A percentile compares a stretch with the other conserved stretches of the same genome.
Evolutionary conservation across 179 eudicot species (phyloP).

Genomic region (Amaranthus tricolor): DNA sequence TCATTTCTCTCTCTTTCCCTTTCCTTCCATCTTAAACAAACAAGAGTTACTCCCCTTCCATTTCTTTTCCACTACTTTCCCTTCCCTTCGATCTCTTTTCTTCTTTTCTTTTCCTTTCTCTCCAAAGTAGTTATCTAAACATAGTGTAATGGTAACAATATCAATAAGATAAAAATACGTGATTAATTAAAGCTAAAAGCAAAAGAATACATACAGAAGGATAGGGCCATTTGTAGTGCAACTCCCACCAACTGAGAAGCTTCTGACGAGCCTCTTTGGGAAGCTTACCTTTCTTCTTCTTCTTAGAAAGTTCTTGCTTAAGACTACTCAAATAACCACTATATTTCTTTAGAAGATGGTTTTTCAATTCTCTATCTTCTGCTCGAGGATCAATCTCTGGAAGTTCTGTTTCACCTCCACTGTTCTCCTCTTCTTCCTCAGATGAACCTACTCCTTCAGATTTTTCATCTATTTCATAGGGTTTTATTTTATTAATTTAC

Average conservation of each 20-base stretch:
- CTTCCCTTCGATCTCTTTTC: too few species aligned
- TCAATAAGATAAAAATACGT: too few species aligned
- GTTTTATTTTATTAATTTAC: too few species aligned
- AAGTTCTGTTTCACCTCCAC: constrained; percentile 69
- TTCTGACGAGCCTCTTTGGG: constrained; percentile 94
- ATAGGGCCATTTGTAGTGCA: constrained; percentile 96
- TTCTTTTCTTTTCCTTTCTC: too few species aligned
- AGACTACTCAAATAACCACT: constrained; percentile 89
- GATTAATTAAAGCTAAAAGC: not conserved
- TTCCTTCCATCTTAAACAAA: too few species aligned
- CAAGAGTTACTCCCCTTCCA: too few species aligned
- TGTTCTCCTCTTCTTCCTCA: constrained; percentile 77
- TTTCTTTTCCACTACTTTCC: too few species aligned
- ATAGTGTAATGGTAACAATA: too few species aligned
- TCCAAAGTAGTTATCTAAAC: too few species aligned
- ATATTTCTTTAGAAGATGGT: constrained; percentile 79
- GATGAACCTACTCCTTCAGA: constrained; percentile 77
- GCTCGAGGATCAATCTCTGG: constrained; percentile 77
- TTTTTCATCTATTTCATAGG: constrained; percentile 46
- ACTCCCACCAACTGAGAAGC: constrained; percentile 91
- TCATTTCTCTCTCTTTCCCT: too few species aligned
- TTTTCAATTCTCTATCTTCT: constrained; percentile 80
- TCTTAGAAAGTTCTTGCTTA: constrained; percentile 94
- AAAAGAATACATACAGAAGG: constrained; percentile 62
- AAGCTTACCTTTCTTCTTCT: constrained; percentile 94